These are phyloP conservation scores for Pyracantha coccinea DNA, from an alignment of 331 rosid species.

Conservation along the genomic window DNA sequence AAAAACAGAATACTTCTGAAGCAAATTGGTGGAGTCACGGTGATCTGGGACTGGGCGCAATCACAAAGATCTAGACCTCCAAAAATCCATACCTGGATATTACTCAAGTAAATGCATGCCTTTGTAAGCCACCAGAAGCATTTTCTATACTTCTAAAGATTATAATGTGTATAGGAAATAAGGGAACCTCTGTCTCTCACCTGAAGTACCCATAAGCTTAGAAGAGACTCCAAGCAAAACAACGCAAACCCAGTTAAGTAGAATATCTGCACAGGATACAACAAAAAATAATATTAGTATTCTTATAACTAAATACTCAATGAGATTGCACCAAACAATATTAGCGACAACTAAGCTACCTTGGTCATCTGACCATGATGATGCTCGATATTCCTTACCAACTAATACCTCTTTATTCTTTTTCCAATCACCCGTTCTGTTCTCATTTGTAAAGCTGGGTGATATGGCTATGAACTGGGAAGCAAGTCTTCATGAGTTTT, in stretches of 20 bases:
- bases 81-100: neutral
- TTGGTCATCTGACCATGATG: neutral
- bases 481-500: too few species aligned
- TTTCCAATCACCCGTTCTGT: too few species aligned
- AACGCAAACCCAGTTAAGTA: slow-evolving; percentile 83
- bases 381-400: neutral
- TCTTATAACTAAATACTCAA: too few species aligned
- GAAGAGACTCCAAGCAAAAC: slow-evolving; percentile 91
- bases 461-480: too few species aligned
- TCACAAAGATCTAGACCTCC: neutral
- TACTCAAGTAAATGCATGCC: neutral
- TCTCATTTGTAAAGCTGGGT: too few species aligned
- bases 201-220: slow-evolving; percentile 98
- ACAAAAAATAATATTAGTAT: neutral
- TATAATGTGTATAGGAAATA: neutral
- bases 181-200: slow-evolving; percentile 28
- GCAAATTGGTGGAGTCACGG: too few species aligned
- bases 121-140: neutral
- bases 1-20: too few species aligned
- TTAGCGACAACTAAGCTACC: neutral
- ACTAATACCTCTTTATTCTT: too few species aligned
- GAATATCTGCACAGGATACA: slow-evolving; percentile 56
- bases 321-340: neutral
- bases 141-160: neutral
- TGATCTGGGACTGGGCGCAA: neutral